Conservation (phyloP, 768 basidiomycete species). For the Suillus americanus region DNA sequence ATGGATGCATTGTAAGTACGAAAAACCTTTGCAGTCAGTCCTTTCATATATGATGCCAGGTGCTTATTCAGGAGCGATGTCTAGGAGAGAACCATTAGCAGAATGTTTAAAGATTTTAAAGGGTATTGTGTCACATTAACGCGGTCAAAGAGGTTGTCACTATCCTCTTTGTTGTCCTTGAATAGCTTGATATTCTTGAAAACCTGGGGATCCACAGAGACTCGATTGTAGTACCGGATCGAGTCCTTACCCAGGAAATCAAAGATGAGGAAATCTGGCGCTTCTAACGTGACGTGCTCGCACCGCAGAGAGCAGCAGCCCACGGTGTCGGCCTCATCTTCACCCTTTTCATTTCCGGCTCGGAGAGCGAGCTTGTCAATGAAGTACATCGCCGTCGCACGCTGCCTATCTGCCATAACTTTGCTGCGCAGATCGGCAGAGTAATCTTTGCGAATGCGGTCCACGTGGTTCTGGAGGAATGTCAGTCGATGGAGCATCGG, state of each 20-base stretch:
- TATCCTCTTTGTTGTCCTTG: conserved; percentile 88
- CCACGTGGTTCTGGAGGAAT: conserved; percentile 73
- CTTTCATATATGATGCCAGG: conserved; percentile 91
- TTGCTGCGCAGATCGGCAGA: conserved; percentile 81
- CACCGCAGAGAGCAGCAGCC: conserved; percentile 98
- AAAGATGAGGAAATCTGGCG: conserved; percentile 86
- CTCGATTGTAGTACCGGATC: conserved; percentile 93
- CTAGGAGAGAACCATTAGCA: conserved; percentile 37
- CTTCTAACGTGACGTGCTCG: conserved; percentile 92
- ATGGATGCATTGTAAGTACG: conserved; percentile 99
- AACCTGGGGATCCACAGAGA: conserved; percentile 85
- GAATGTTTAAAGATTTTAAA: conserved; percentile 4
- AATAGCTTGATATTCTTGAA: conserved; percentile 99
- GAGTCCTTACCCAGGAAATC: conserved; percentile 99
- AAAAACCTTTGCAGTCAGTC: conserved; percentile 98
- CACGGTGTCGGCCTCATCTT: conserved; percentile 98
- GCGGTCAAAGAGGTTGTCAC: conserved; percentile 92
- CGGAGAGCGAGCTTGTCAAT: conserved; percentile 96
- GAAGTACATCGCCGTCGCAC: conserved; percentile 99
- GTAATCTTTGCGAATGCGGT: conserved; percentile 89
- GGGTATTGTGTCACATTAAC: conserved; percentile 59
- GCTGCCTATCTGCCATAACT: conserved; percentile 91
- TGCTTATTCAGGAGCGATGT: conserved; percentile 89
- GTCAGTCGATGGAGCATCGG: conserved; percentile 10
- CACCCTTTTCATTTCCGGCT: conserved; percentile 99